A percentile compares a stretch with the other conserved stretches of the same genome.
phyloP scores from a whole-genome alignment of 2,329 filamentous ascomycete genomes.

The Sclerotinia subarctica region DNA sequence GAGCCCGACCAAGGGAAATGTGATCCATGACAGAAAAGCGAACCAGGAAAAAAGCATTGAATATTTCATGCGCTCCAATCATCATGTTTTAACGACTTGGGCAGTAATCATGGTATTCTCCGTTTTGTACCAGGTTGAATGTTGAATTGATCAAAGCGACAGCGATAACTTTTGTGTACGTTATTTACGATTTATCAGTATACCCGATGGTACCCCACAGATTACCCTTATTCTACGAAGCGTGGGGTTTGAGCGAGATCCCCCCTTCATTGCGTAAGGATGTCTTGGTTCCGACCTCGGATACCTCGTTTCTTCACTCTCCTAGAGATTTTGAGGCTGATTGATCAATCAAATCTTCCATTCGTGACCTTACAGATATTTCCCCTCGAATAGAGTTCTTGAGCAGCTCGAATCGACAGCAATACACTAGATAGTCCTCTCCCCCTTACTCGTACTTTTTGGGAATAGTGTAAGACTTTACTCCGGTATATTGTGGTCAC shows the following conservation, averaged over 20 bases:
- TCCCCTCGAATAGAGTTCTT: neutral
- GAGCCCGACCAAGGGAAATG: conserved; percentile 17
- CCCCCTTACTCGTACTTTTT: neutral
- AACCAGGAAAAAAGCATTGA: conserved; percentile 2
- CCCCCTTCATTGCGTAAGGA: conserved; percentile 5
- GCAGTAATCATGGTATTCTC: neutral
- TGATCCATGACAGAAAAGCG: neutral
- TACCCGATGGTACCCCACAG: neutral
- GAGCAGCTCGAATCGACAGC: neutral
- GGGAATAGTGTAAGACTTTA: neutral
- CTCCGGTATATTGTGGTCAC: neutral
- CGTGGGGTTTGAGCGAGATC: conserved; percentile 3
- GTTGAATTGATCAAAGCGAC: neutral
- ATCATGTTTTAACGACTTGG: conserved; percentile 9
- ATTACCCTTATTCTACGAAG: neutral
- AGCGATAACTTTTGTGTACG: neutral
- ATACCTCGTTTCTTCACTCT: neutral
- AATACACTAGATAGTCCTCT: neutral
- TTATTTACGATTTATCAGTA: too few species aligned
- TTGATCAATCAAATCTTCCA: neutral
- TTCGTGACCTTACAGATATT: neutral
- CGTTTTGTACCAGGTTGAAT: neutral
- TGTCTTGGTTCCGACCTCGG: conserved; percentile 8
- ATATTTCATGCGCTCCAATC: conserved; percentile 23
- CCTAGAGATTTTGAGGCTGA: neutral